A percentile compares a stretch with the other conserved stretches of the same genome.
phyloP scores from a whole-genome alignment of 1,284 basidiomycete species.

The Apiotrichum siamense region DNA sequence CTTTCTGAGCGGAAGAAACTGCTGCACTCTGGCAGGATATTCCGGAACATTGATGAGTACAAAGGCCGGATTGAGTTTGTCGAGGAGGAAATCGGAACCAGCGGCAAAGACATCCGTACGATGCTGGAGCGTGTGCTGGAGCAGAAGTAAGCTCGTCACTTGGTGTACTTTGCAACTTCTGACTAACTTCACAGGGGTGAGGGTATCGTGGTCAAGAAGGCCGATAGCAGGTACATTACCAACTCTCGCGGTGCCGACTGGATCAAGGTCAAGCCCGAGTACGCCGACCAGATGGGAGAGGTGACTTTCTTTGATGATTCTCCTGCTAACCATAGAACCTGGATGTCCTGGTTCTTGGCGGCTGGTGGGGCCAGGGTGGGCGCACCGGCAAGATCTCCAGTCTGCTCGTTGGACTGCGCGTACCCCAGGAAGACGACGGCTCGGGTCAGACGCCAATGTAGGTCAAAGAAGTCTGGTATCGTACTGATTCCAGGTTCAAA shows the following conservation, averaged over 20 bases:
- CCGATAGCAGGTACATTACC: constrained; percentile 67
- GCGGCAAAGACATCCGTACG: constrained; percentile 67
- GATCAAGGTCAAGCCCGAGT: constrained; percentile 96
- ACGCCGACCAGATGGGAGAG: constrained; percentile 38
- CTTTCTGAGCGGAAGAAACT: constrained; percentile 47
- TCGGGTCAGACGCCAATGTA: constrained; percentile 59
- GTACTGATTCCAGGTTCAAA: constrained; percentile 41
- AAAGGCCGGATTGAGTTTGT: constrained; percentile 73
- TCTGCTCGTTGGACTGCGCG: constrained; percentile 46
- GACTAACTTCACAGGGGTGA: constrained; percentile 57
- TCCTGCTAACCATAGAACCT: constrained; percentile 57
- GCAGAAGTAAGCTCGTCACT: constrained; percentile 44
- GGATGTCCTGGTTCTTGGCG: constrained; percentile 74
- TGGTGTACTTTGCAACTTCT: too few relatives aligned
- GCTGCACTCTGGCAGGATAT: constrained; percentile 34
- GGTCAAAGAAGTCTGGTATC: constrained; percentile 13
- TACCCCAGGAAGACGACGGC: constrained; percentile 49
- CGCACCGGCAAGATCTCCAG: constrained; percentile 48
- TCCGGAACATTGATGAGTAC: constrained; percentile 46
- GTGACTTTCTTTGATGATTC: constrained; percentile 7
- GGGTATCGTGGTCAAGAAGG: constrained; percentile 84
- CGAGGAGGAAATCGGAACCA: constrained; percentile 63
- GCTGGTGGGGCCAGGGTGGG: constrained; percentile 49
- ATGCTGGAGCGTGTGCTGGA: constrained; percentile 76
- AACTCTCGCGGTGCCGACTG: constrained; percentile 82